phyloP scores from a whole-genome alignment of 176 grass and related monocot genomes.

The Oryza rufipogon region DNA sequence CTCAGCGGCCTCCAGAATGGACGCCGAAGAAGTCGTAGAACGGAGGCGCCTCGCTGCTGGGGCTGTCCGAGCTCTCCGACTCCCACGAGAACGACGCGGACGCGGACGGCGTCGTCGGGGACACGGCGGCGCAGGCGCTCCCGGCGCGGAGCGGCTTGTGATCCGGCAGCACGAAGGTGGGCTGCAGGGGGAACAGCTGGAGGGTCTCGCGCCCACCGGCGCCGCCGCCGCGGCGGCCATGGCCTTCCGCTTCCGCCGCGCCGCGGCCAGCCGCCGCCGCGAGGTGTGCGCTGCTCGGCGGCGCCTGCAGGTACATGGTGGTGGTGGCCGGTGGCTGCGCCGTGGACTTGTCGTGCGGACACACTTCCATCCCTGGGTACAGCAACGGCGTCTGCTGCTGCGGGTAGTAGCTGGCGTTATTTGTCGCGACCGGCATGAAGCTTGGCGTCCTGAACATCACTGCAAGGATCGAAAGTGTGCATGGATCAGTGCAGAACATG shows the following conservation, averaged over 20 bases:
- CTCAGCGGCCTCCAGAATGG: conserved; percentile 24
- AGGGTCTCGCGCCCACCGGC: conserved; percentile 36
- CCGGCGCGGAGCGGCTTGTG: conserved; percentile 1
- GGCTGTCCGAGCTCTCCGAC: not conserved
- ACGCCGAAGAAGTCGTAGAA: conserved; percentile 56
- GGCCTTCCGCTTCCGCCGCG: no score
- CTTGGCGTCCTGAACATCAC: conserved; percentile 37
- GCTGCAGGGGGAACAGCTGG: conserved; percentile 61
- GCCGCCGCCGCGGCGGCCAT: no score
- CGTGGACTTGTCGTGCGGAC: not conserved
- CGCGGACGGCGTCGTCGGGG: not conserved
- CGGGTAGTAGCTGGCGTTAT: conserved; percentile 38
- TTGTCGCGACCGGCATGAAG: conserved; percentile 24
- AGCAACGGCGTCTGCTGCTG: conserved; percentile 1
- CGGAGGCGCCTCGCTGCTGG: conserved; percentile 3
- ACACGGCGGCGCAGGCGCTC: not conserved
- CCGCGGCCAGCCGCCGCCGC: not conserved
- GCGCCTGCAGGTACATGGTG: conserved; percentile 8
- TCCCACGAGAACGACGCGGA: conserved; percentile 15
- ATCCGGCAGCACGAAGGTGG: conserved; percentile 34
- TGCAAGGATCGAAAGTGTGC: conserved; percentile 5
- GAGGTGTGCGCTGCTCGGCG: not conserved
- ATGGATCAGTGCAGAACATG: not conserved
- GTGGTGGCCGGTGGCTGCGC: not conserved
- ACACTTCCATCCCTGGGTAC: conserved; percentile 14